Percentiles rank a stretch among this genome's conserved stretches.
Evolutionary conservation across 78 protist species (phyloP).

Genomic region (Bigelowiella natans): DNA sequence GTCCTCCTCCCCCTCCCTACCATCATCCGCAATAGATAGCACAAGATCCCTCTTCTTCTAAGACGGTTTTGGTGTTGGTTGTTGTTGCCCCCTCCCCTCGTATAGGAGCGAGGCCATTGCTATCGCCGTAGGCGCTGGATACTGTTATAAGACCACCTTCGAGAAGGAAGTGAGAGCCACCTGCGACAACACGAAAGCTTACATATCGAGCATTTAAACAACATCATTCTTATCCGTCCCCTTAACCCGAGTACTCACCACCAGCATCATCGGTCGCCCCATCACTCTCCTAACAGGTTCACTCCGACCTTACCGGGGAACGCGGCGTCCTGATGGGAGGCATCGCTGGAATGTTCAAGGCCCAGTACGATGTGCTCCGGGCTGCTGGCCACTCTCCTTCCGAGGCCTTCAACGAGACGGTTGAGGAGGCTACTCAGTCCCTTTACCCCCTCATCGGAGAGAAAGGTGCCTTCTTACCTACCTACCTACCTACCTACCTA

Average conservation of each 20-base stretch:
- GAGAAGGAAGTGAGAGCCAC: too few species aligned
- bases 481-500: too few species aligned
- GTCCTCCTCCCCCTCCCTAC: too few species aligned
- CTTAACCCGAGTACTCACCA: too few species aligned
- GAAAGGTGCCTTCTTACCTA: too few species aligned
- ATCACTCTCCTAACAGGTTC: conserved; percentile 22
- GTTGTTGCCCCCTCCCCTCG: too few species aligned
- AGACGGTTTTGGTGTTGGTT: too few species aligned
- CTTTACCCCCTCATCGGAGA: conserved; percentile 51
- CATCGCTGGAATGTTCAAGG: conserved; percentile 39
- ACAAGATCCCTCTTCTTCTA: too few species aligned
- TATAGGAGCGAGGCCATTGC: neutral
- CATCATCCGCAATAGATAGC: too few species aligned
- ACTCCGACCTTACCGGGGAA: conserved; percentile 52
- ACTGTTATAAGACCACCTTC: conserved; percentile 47
- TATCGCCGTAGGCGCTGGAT: conserved; percentile 47
- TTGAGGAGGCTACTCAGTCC: conserved; percentile 52
- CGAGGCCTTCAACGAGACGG: conserved; percentile 62
- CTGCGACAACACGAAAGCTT: too few species aligned
- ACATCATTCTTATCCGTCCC: too few species aligned
- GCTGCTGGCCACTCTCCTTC: conserved; percentile 59
- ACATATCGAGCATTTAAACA: neutral
- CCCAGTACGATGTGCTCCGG: conserved; percentile 53
- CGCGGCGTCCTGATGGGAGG: conserved; percentile 59
- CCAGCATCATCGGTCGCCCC: too few species aligned